Evolutionary conservation across 495 filamentous ascomycete species (phyloP).

Genomic region (Lichenothelia convexa): DNA sequence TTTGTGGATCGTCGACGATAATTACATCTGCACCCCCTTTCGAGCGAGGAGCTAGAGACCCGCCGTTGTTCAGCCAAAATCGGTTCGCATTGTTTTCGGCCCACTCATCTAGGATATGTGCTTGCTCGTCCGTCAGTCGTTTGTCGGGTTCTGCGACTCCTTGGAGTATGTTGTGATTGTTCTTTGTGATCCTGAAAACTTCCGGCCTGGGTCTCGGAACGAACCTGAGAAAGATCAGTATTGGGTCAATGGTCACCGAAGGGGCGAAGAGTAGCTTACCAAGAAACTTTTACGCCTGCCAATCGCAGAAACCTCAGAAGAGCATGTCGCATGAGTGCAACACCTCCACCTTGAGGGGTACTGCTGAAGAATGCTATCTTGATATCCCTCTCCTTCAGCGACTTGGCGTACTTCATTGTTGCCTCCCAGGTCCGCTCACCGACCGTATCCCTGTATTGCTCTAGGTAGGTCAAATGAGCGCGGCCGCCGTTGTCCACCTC

Average conservation of each 20-base stretch:
- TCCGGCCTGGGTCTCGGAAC: slow-evolving; percentile 73
- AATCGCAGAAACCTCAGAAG: slow-evolving; percentile 53
- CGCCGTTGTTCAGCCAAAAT: slow-evolving; percentile 54
- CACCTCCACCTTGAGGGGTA: slow-evolving; percentile 75
- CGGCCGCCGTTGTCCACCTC: slow-evolving; percentile 52
- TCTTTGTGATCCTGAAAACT: slow-evolving; percentile 78
- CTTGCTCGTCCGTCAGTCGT: slow-evolving; percentile 41
- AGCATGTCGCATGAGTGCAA: slow-evolving; percentile 78
- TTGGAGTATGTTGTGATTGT: slow-evolving; percentile 83
- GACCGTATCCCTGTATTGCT: slow-evolving; percentile 49
- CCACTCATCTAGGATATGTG: slow-evolving; percentile 48
- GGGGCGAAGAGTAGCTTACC: slow-evolving; percentile 35
- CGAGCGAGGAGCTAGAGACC: slow-evolving; percentile 45
- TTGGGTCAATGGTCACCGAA: not conserved
- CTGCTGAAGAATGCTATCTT: slow-evolving; percentile 74
- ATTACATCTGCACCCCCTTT: slow-evolving; percentile 67
- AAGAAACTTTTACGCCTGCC: slow-evolving; percentile 51
- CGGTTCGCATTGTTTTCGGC: slow-evolving; percentile 56
- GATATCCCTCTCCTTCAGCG: slow-evolving; percentile 45
- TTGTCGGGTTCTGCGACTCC: slow-evolving; percentile 49
- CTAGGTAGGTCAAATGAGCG: slow-evolving; percentile 38
- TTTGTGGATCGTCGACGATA: slow-evolving; percentile 74
- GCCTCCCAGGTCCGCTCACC: slow-evolving; percentile 45
- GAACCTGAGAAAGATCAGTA: slow-evolving; percentile 25
- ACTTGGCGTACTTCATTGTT: slow-evolving; percentile 44